Evolutionary conservation across 371 early-diverging fungal genomes (phyloP).

Genomic region (Umbelopsis sp.): DNA sequence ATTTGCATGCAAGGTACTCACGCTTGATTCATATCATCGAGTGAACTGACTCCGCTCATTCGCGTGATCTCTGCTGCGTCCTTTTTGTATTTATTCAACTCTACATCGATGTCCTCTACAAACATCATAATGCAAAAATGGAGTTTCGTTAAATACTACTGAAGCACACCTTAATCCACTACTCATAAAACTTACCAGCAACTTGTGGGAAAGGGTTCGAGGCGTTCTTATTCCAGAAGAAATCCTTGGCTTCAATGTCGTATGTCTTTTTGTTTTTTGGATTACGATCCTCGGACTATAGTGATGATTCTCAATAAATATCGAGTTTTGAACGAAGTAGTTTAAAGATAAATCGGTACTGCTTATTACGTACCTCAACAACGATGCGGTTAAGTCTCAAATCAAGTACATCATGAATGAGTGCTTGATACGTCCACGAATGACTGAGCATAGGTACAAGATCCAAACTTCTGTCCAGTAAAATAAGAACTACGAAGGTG

Average conservation of each 20-base stretch:
- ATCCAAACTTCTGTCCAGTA: conserved; percentile 97
- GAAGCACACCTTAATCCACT: too few relatives aligned
- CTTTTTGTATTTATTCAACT: conserved; percentile 88
- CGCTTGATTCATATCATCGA: conserved; percentile 86
- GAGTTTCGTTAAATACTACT: too few relatives aligned
- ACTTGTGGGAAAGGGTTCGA: conserved; percentile 97
- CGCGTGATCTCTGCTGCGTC: conserved; percentile 93
- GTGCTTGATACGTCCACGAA: conserved; percentile 97
- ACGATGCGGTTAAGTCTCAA: conserved; percentile 91
- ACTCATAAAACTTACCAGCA: conserved; percentile 61
- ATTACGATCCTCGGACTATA: conserved; percentile 74
- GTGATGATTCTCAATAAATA: neutral
- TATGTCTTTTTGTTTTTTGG: conserved; percentile 72
- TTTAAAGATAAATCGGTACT: neutral
- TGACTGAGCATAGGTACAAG: conserved; percentile 94
- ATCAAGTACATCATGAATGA: conserved; percentile 95
- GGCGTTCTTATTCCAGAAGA: conserved; percentile 95
- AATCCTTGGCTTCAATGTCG: conserved; percentile 90
- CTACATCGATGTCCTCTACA: conserved; percentile 86
- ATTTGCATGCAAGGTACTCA: conserved; percentile 30
- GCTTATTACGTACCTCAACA: conserved; percentile 28
- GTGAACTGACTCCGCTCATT: conserved; percentile 79
- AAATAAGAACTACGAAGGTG: conserved; percentile 69
- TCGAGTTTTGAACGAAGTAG: too few relatives aligned
- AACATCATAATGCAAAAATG: neutral